Percentiles rank a stretch among this genome's conserved stretches.
Evolutionary conservation across 257 asterid genomes (phyloP).

Genomic region (Solanum rostratum): DNA sequence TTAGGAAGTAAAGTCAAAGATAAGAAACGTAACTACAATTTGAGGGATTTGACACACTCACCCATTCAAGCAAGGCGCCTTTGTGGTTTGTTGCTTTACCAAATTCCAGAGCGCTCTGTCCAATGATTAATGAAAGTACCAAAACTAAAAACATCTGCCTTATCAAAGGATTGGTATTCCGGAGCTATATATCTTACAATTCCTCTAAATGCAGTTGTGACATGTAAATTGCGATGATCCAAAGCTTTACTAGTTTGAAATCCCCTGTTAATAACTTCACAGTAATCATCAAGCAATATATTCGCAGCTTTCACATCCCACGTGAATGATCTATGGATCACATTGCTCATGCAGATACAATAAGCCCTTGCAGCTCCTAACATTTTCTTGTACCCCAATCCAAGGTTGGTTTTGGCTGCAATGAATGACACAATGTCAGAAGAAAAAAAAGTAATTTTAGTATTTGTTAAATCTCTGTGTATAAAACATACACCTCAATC

Average conservation of each 20-base stretch:
- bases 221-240: constrained; percentile 82
- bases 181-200: constrained; percentile 97
- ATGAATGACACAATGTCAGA: neutral
- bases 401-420: constrained; percentile 66
- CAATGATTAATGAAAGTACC: constrained; percentile 83
- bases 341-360: constrained; percentile 88
- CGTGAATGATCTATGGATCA: constrained; percentile 89
- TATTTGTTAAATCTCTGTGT: too few relatives aligned
- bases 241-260: constrained; percentile 90
- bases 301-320: constrained; percentile 95
- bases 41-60: constrained; percentile 19
- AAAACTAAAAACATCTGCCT: constrained; percentile 87
- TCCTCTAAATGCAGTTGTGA: constrained; percentile 94
- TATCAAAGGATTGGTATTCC: constrained; percentile 85
- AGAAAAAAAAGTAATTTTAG: too few relatives aligned
- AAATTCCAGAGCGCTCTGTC: constrained; percentile 85
- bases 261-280: constrained; percentile 92
- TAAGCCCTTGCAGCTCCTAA: constrained; percentile 86
- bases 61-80: constrained; percentile 98
- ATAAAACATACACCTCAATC: too few relatives aligned
- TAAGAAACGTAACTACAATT: too few relatives aligned
- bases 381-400: constrained; percentile 81
- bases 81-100: constrained; percentile 82
- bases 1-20: too few relatives aligned
- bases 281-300: constrained; percentile 72